Percentiles rank a stretch among this genome's conserved stretches.
These are phyloP conservation scores for Monosporascus sp. DNA, from an alignment of 2,329 filamentous ascomycete genomes.

Conservation along the genomic window DNA sequence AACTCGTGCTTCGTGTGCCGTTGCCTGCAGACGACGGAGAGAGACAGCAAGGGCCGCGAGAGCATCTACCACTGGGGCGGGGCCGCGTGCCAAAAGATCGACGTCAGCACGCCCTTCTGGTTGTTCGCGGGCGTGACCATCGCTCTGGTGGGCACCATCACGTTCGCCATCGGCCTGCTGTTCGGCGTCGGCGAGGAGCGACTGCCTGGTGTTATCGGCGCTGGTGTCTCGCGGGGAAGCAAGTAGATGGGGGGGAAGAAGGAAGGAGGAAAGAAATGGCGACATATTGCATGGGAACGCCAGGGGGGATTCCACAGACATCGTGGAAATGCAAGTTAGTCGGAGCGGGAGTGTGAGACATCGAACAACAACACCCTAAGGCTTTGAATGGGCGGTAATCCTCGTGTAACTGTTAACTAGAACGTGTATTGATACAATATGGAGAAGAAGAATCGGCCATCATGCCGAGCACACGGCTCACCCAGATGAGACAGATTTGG, in stretches of 20 bases:
- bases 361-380: no score
- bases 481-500: neutral
- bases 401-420: constrained; percentile 6
- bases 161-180: constrained; percentile 69
- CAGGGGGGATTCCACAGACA: no score
- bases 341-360: no score
- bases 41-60: constrained; percentile 39
- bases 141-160: constrained; percentile 60
- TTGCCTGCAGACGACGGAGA: constrained; percentile 58
- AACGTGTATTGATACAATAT: constrained; percentile 13
- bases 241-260: constrained; percentile 38
- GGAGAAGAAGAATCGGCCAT: constrained; percentile 6
- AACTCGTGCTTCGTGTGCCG: constrained; percentile 69
- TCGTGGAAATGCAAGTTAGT: no score
- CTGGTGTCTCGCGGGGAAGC: constrained; percentile 70
- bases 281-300: neutral
- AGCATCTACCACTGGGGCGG: constrained; percentile 74
- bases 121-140: constrained; percentile 73
- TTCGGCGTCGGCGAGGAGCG: constrained; percentile 81
- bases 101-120: constrained; percentile 86
- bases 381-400: constrained; percentile 3
- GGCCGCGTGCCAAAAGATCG: constrained; percentile 81
- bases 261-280: neutral
- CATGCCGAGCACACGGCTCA: no score
- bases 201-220: constrained; percentile 91